Base-by-base conservation (phyloP, 495 filamentous ascomycete species). In the Xylaria palmicola region DNA sequence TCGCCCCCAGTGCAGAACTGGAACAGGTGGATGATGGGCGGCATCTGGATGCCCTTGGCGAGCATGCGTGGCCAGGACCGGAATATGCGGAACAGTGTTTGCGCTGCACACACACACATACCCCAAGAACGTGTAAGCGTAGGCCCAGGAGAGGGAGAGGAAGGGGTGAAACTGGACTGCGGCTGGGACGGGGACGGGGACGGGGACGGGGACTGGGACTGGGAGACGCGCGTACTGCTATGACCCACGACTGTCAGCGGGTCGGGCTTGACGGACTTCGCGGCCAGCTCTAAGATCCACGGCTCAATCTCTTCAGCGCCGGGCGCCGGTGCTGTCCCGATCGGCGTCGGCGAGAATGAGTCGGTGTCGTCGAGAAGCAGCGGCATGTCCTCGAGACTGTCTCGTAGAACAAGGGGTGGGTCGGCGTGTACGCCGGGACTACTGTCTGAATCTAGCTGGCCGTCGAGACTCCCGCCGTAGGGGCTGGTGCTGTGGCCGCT, bases 31-130 rank as follows among this genome's bases (percentile, higher is more conserved):
- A 75, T 63, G 10, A 74, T 51, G 6, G 75, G 75, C 4, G 75
- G 75, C 1, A 64, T 43, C 56, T 76, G 70, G 37, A 76, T 70
- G 3, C 68, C 72, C 17, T 74, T 71, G 1, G 70, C 73, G 0
- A 78, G 56, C 67, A 74, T 75, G 10, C 66, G 60, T 8, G 75
- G 75, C 74, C 73, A 78, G 0, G 72, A 66, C 24, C 70, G 71
- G 6, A 78, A 58, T 24, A 73, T 65, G 5, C 74, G 71, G 20
- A 76, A 67, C 19, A 78, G 56, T 4, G 71, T 62, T 60, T 75
- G 65, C 71, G 34, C 57, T 60, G 22, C 7, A 49, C 22, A n/a
- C n/a, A n/a, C n/a, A n/a, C n/a, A n/a, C n/a, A n/a, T n/a, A n/a
- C n/a, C n/a, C n/a, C n/a, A n/a, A n/a, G n/a, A n/a, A n/a, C n/a